Evolutionary conservation across 108 stramenopile species (phyloP).

Genomic region (Schizochytrium sp.): DNA sequence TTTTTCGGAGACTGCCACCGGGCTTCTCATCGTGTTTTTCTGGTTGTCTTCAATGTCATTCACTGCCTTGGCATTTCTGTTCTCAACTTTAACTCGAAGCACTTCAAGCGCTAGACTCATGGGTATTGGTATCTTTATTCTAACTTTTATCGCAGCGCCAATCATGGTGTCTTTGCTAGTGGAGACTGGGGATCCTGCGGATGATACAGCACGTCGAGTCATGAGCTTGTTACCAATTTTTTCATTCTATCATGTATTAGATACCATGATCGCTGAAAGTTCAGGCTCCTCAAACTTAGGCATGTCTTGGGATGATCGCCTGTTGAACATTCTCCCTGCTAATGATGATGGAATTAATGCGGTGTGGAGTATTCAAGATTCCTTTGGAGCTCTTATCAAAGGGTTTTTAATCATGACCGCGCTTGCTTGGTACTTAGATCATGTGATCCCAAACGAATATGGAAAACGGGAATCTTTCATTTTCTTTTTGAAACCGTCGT

Average conservation of each 20-base stretch:
- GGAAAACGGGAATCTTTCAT: conserved; percentile 64
- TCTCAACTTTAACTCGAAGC: conserved; percentile 3
- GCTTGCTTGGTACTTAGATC: conserved; percentile 76
- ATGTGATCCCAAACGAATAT: conserved; percentile 69
- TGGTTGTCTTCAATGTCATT: conserved; percentile 56
- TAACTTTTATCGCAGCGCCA: conserved; percentile 53
- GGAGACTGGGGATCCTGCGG: not conserved
- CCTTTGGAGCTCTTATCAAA: not conserved
- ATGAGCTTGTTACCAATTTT: conserved; percentile 47
- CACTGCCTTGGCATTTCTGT: conserved; percentile 35
- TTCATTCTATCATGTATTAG: conserved; percentile 37
- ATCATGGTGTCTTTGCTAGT: conserved; percentile 26
- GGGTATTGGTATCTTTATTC: conserved; percentile 15
- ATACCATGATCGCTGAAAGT: conserved; percentile 26
- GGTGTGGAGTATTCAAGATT: conserved; percentile 2
- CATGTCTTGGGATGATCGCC: conserved; percentile 19
- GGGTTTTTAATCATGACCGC: not conserved
- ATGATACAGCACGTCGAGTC: conserved; percentile 47
- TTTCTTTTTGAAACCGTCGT: conserved; percentile 48
- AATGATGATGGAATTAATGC: not conserved
- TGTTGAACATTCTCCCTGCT: conserved; percentile 4
- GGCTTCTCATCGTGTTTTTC: conserved; percentile 33
- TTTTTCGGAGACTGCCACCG: conserved; percentile 22
- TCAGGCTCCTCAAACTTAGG: not conserved
- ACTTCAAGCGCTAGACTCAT: conserved; percentile 29